Evolutionary conservation across 2,329 filamentous ascomycete genomes (phyloP).

Genomic region (Colletotrichum horii): DNA sequence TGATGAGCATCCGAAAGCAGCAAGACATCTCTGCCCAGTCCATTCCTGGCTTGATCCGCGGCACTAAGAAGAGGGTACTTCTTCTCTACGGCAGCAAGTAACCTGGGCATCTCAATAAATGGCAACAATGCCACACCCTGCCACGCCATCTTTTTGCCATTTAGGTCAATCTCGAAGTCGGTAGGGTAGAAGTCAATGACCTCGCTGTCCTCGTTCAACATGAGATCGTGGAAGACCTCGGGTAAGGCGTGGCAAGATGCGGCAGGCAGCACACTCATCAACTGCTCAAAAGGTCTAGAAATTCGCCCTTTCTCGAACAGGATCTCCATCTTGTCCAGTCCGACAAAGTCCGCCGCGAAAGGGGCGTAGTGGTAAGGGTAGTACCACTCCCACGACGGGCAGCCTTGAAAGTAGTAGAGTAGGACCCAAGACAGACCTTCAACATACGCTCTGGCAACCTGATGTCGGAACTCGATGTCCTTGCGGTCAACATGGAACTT

Average conservation of each 20-base stretch:
- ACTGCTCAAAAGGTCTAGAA: constrained; percentile 92
- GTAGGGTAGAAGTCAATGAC: constrained; percentile 98
- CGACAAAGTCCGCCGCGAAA: constrained; percentile 93
- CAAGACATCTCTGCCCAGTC: constrained; percentile 79
- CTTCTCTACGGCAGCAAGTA: constrained; percentile 81
- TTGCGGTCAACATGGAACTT: constrained; percentile 87
- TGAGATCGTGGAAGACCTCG: constrained; percentile 84
- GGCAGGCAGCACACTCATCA: constrained; percentile 97
- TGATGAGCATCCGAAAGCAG: constrained; percentile 84
- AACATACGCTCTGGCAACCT: constrained; percentile 89
- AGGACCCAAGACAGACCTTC: constrained; percentile 96
- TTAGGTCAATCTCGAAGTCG: constrained; percentile 91
- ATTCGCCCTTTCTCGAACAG: constrained; percentile 83
- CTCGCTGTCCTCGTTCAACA: constrained; percentile 85
- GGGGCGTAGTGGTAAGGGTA: constrained; percentile 99
- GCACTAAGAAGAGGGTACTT: constrained; percentile 81
- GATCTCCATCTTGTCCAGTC: constrained; percentile 79
- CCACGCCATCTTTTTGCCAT: constrained; percentile 99
- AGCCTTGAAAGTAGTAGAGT: constrained; percentile 97
- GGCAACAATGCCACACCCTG: constrained; percentile 92
- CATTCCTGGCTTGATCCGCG: constrained; percentile 81
- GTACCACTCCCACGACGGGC: constrained; percentile 98
- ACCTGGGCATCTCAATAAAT: constrained; percentile 91
- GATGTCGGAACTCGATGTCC: constrained; percentile 84
- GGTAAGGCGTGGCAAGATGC: constrained; percentile 92